Base-by-base conservation (phyloP, 768 basidiomycete genomes). In the Holtermannia corniformis region DNA sequence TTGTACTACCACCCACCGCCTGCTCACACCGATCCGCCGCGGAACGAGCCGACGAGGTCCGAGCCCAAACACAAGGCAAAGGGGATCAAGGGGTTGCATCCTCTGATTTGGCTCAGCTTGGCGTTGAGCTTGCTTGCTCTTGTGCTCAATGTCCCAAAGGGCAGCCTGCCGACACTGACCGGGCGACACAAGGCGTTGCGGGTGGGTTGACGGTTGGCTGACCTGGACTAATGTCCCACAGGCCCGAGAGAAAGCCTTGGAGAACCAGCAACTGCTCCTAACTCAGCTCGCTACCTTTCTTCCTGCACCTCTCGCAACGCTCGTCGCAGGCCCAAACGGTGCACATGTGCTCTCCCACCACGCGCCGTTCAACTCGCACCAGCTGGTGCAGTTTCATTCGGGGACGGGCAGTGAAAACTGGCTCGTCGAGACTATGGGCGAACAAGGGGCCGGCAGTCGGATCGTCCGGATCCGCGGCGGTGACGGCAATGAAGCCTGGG, bases 131-230 rank as follows among this genome's bases (percentile, higher is more conserved):
- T 68, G 5, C 22, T 59, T 2, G 62, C 63, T 1, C 45, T 68
- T 23, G 57, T 68, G 3, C 45, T 68, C 44, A 56, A 50, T 7
- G 64, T 68, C 4, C 66, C 66, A 5, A 68, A 63, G 40, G 63
- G 64, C 5, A 44, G 49, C 44, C 49, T 68, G 40, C 66, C 66
- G 4, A 65, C 66, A 19, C 37, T 68, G 41, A 68, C 66, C 0
- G 64, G 66, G 0, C 16, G 66, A 14, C 66, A 68, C 44, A 61
- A 60, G 51, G 62, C 56, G 11, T 52, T 68, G 25, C 32, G 66
- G 24, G 66, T 68, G 49, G 48, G 66, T 64, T 2, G 27, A 4
- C 20, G 5, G 3, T 23, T 21, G 22, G 11, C 19, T 41, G 44
- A 27, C 25, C 20, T 14, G 13, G 23, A 47, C 55, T 56, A 48